These are phyloP conservation scores for Colletotrichum filicis DNA, from an alignment of 2,329 filamentous ascomycete genomes.

Conservation along the genomic window DNA sequence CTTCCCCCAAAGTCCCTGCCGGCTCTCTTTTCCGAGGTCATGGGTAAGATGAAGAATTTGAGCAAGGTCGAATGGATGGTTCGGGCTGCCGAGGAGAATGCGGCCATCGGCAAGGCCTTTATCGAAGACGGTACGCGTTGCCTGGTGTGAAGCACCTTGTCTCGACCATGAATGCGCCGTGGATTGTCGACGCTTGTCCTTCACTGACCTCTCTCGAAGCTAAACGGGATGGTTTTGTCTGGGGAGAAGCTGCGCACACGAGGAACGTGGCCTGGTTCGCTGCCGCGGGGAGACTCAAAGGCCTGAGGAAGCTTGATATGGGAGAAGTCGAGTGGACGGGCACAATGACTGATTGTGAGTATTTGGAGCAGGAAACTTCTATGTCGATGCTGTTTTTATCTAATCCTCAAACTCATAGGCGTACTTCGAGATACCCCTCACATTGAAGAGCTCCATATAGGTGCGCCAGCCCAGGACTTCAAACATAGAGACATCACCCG, in stretches of 20 bases:
- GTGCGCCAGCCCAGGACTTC: background rate
- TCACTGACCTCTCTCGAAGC: background rate
- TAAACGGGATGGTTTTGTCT: background rate
- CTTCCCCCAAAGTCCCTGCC: background rate
- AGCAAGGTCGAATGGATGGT: constrained; percentile 5
- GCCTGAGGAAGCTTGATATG: background rate
- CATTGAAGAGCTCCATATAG: background rate
- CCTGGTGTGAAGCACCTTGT: background rate
- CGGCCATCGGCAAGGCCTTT: background rate
- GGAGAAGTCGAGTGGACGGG: background rate
- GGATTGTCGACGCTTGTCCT: background rate
- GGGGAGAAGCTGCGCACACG: background rate
- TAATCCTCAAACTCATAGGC: background rate
- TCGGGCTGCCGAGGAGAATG: background rate
- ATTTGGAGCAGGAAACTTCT: fast-evolving
- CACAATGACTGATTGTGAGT: background rate
- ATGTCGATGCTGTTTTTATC: background rate
- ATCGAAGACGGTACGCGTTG: background rate
- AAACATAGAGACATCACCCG: too few species aligned
- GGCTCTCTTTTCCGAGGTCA: background rate
- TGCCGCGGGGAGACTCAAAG: background rate
- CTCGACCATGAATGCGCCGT: background rate
- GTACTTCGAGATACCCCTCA: background rate
- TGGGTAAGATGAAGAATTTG: background rate
- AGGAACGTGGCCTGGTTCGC: background rate